Evolutionary conservation across 305 asterid genomes (phyloP).

Genomic region (Salvia sclarea): DNA sequence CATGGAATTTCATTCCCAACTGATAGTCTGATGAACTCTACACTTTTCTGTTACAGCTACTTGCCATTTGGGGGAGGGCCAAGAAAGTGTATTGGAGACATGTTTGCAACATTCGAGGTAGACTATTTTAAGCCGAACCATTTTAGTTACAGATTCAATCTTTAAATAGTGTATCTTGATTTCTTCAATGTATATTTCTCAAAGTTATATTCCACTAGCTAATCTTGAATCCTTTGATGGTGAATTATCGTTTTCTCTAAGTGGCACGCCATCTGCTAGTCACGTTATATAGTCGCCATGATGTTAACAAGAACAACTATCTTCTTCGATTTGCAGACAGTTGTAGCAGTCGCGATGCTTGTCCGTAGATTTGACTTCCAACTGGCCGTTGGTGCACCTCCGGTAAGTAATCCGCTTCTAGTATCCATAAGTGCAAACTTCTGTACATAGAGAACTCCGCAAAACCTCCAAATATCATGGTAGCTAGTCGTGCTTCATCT

Average conservation of each 20-base stretch:
- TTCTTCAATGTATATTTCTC: conserved; percentile 3
- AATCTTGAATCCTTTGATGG: conserved; percentile 17
- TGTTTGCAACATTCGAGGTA: conserved; percentile 98
- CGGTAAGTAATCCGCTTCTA: conserved; percentile 82
- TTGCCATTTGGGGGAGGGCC: conserved; percentile 99
- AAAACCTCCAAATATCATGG: neutral
- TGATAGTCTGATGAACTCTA: conserved; percentile 13
- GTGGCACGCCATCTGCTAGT: no score
- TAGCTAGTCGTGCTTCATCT: neutral
- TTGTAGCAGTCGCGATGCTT: conserved; percentile 93
- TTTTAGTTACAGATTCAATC: conserved; percentile 6
- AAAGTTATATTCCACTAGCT: conserved; percentile 1
- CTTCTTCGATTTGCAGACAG: conserved; percentile 47
- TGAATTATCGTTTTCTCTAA: neutral
- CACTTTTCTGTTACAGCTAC: conserved; percentile 58
- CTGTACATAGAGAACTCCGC: no score
- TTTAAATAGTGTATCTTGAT: conserved; percentile 1
- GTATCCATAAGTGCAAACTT: no score
- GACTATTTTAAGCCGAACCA: conserved; percentile 4
- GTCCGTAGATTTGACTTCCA: conserved; percentile 87
- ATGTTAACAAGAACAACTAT: conserved; percentile 13
- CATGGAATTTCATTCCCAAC: neutral
- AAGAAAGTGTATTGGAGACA: conserved; percentile 95
- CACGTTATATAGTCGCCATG: conserved; percentile 1
- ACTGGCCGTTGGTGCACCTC: conserved; percentile 91